Conservation (phyloP, 306 rosid genomes). For the Dalbergia cultrata region DNA sequence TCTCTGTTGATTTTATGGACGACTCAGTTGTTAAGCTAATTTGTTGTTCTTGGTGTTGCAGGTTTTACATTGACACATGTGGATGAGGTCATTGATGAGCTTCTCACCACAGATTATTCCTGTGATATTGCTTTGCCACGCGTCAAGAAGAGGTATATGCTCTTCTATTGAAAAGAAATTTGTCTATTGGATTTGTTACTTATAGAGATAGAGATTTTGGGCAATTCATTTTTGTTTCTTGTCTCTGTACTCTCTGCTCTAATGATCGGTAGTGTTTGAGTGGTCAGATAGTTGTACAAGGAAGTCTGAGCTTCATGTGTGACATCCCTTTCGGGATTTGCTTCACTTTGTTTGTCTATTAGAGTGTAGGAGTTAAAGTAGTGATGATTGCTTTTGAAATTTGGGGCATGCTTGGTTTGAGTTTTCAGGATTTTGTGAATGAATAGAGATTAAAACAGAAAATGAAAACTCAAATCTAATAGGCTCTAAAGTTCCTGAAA, state of each 20-base stretch:
- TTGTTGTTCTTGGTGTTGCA: slow-evolving; percentile 46
- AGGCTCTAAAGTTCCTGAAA: neutral
- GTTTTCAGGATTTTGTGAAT: no score
- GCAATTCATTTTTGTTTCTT: neutral
- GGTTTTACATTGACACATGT: slow-evolving; percentile 86
- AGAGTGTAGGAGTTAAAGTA: slow-evolving; percentile 2
- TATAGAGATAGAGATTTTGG: neutral
- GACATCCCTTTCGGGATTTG: neutral
- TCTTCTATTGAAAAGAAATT: neutral
- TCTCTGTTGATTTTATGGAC: neutral
- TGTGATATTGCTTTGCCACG: slow-evolving; percentile 97
- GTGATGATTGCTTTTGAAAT: neutral
- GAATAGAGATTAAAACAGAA: no score
- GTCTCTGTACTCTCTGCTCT: neutral
- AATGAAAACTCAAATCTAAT: no score
- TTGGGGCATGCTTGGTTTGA: no score
- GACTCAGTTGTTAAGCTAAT: slow-evolving; percentile 24
- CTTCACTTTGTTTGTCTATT: neutral
- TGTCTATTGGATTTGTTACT: neutral
- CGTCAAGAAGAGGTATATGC: slow-evolving; percentile 72
- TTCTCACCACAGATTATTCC: slow-evolving; percentile 85
- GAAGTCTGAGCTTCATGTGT: neutral
- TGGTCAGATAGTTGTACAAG: neutral
- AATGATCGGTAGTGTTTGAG: neutral
- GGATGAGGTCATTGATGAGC: slow-evolving; percentile 98